Conservation (phyloP, 768 basidiomycete genomes). For the Rubroboletus pulcherrimus region DNA sequence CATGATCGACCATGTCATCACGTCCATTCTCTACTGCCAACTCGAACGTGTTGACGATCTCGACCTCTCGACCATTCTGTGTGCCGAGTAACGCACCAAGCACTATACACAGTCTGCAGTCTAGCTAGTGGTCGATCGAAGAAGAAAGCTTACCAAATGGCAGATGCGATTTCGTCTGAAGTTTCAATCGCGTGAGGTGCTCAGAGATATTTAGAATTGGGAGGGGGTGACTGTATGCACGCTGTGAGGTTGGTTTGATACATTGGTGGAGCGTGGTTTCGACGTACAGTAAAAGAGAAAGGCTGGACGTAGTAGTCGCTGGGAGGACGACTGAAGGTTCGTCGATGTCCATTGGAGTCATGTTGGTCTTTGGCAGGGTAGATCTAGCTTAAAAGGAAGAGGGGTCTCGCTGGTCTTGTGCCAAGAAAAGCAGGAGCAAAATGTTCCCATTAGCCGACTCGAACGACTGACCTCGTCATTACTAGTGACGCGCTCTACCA, state of each 20-base stretch:
- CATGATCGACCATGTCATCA: slow-evolving; percentile 67
- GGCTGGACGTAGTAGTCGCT: slow-evolving; percentile 65
- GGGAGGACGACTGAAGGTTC: slow-evolving; percentile 73
- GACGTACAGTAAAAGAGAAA: slow-evolving; percentile 70
- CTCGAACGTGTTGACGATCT: slow-evolving; percentile 97
- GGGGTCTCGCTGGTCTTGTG: background rate
- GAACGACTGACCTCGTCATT: slow-evolving; percentile 44
- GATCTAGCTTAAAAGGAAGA: slow-evolving; percentile 2
- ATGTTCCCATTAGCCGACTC: slow-evolving; percentile 39
- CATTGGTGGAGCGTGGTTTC: background rate
- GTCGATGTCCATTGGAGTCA: slow-evolving; percentile 73
- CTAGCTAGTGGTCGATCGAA: background rate
- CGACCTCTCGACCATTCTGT: slow-evolving; percentile 90
- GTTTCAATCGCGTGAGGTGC: slow-evolving; percentile 80
- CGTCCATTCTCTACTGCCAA: slow-evolving; percentile 58
- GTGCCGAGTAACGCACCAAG: slow-evolving; percentile 92
- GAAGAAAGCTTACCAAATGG: slow-evolving; percentile 57
- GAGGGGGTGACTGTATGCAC: slow-evolving; percentile 74
- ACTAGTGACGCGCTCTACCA: slow-evolving; percentile 51
- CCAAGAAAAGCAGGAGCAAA: slow-evolving; percentile 6
- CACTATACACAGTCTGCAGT: slow-evolving; percentile 45
- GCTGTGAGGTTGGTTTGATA: slow-evolving; percentile 14
- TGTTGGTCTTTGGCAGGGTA: slow-evolving; percentile 17
- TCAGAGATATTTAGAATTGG: slow-evolving; percentile 97
- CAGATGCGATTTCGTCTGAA: slow-evolving; percentile 57